A percentile compares a stretch with the other conserved stretches of the same genome.
phyloP scores from a whole-genome alignment of 805 yeast species.

The Nakazawaea pomicola region DNA sequence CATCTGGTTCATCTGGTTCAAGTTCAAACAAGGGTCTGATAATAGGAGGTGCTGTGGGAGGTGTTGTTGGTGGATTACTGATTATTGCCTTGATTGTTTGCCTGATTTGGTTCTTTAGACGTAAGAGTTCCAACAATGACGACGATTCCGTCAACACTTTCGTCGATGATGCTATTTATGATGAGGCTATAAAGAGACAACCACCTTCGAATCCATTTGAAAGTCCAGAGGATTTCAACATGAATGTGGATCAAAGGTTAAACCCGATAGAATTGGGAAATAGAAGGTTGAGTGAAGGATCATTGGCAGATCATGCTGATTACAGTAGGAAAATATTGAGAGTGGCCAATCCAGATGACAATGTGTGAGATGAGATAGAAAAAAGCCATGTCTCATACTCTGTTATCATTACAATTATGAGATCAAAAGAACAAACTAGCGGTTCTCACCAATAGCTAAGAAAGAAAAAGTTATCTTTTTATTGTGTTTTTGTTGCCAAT shows the following conservation, averaged over 20 bases:
- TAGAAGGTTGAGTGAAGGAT: slow-evolving; percentile 79
- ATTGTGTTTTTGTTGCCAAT: no score
- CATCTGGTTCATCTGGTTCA: slow-evolving; percentile 7
- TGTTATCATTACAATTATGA: no score
- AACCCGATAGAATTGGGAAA: slow-evolving; percentile 79
- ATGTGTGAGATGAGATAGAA: no score
- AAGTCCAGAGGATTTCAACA: slow-evolving; percentile 46
- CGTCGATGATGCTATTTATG: slow-evolving; percentile 52
- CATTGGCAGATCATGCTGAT: slow-evolving; percentile 81
- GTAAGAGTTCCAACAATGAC: slow-evolving; percentile 27
- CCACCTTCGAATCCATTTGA: slow-evolving; percentile 54
- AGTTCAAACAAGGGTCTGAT: slow-evolving; percentile 27
- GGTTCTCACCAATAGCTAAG: no score
- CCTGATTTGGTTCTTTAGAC: slow-evolving; percentile 31
- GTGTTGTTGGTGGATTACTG: slow-evolving; percentile 24
- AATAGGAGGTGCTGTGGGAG: slow-evolving; percentile 33
- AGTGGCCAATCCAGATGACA: slow-evolving; percentile 84
- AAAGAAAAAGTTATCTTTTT: no score
- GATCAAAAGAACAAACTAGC: no score
- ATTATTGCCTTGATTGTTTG: slow-evolving; percentile 23
- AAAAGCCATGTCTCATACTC: no score
- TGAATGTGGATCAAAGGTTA: slow-evolving; percentile 52
- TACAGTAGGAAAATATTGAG: slow-evolving; percentile 75
- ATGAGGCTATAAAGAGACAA: slow-evolving; percentile 51
- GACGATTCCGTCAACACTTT: slow-evolving; percentile 30